A percentile compares a stretch with the other conserved stretches of the same genome.
Evolutionary conservation across 768 basidiomycete species (phyloP).

Genomic region (Paxillus involutus): DNA sequence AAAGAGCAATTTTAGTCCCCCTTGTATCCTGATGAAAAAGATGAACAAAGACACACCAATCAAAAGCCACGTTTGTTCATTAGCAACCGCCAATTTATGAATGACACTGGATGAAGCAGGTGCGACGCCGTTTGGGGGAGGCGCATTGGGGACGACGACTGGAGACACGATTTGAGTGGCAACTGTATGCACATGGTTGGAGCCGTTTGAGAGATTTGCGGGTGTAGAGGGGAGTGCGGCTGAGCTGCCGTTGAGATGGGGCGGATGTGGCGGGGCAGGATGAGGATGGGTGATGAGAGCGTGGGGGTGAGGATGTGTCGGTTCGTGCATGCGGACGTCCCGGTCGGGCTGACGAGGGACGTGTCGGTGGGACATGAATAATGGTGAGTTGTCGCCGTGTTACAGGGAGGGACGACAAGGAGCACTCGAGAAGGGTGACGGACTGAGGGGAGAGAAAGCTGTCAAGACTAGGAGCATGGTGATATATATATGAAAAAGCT

Average conservation of each 20-base stretch:
- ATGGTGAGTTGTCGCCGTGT: conserved; percentile 22
- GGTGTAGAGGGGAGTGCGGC: conserved; percentile 46
- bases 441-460: conserved; percentile 49
- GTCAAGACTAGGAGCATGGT: conserved; percentile 40
- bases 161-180: conserved; percentile 45
- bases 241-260: conserved; percentile 54
- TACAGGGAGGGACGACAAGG: conserved; percentile 23
- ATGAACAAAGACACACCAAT: conserved; percentile 56
- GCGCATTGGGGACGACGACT: conserved; percentile 38
- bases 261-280: conserved; percentile 31
- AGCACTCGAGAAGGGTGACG: conserved; percentile 33
- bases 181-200: conserved; percentile 36
- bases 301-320: conserved; percentile 42
- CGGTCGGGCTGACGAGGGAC: conserved; percentile 58
- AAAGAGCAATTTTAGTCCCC: conserved; percentile 17
- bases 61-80: conserved; percentile 94
- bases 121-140: conserved; percentile 25
- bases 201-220: conserved; percentile 42
- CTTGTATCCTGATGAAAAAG: background rate
- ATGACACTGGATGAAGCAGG: conserved; percentile 44
- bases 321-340: conserved; percentile 66
- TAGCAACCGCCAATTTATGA: conserved; percentile 79
- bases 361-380: conserved; percentile 59
- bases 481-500: conserved; percentile 58
- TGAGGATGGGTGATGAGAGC: conserved; percentile 43